Evolutionary conservation across 139 green algal genomes (phyloP).

Genomic region (Desmodesmus armatus): DNA sequence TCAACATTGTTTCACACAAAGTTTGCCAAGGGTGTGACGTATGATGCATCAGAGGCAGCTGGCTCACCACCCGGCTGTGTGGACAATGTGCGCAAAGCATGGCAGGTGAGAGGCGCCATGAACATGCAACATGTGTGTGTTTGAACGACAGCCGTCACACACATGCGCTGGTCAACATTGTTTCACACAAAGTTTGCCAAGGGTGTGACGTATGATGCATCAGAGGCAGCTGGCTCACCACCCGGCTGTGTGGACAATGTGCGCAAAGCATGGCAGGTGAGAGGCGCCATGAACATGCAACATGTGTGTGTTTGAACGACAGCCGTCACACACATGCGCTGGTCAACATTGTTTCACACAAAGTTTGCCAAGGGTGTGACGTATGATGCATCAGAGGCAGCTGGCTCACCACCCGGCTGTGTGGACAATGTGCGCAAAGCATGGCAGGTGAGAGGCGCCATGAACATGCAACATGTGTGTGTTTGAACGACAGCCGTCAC

Average conservation of each 20-base stretch:
- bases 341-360: too few species aligned
- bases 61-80: constrained; percentile 49
- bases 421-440: constrained; percentile 48
- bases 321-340: too few species aligned
- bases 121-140: too few species aligned
- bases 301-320: too few species aligned
- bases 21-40: constrained; percentile 71
- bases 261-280: constrained; percentile 49
- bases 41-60: constrained; percentile 58
- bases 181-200: too few species aligned
- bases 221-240: constrained; percentile 46
- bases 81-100: constrained; percentile 55
- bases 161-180: too few species aligned
- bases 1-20: too few species aligned
- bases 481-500: too few species aligned
- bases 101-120: constrained; percentile 31
- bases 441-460: constrained; percentile 47
- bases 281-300: too few species aligned
- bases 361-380: constrained; percentile 72
- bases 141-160: too few species aligned
- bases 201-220: constrained; percentile 71
- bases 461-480: too few species aligned
- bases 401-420: constrained; percentile 50
- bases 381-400: constrained; percentile 60
- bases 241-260: constrained; percentile 55